Conservation (phyloP, 2,329 filamentous ascomycete species). For the Penicillium sclerotigenum region DNA sequence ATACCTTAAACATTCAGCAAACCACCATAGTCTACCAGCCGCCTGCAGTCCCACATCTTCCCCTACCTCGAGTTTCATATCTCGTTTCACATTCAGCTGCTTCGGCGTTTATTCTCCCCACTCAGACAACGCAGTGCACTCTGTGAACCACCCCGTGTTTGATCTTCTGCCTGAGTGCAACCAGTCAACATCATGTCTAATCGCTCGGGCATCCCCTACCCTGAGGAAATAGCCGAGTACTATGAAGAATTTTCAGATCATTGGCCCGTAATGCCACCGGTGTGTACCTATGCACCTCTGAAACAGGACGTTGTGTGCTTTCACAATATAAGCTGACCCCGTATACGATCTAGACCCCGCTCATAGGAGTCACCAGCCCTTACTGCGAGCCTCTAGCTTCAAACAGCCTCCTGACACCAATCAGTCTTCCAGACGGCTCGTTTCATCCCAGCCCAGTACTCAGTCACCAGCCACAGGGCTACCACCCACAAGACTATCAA, state of each 20-base stretch:
- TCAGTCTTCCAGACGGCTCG: conserved; percentile 39
- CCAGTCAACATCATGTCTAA: conserved; percentile 28
- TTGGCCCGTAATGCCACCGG: conserved; percentile 32
- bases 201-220: conserved; percentile 19
- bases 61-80: conserved; percentile 17
- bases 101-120: conserved; percentile 19
- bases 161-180: conserved; percentile 28
- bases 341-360: conserved; percentile 21
- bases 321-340: conserved; percentile 10
- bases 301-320: neutral
- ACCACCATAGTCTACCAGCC: conserved; percentile 10
- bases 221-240: conserved; percentile 30
- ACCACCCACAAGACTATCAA: conserved; percentile 29
- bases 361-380: conserved; percentile 26
- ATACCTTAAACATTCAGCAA: neutral
- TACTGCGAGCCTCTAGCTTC: conserved; percentile 34
- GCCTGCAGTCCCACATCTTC: conserved; percentile 7
- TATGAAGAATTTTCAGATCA: conserved; percentile 27
- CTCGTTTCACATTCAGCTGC: conserved; percentile 27
- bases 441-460: conserved; percentile 37
- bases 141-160: conserved; percentile 12
- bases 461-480: conserved; percentile 35
- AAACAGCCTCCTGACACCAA: conserved; percentile 36
- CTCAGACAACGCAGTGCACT: conserved; percentile 13
- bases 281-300: conserved; percentile 22